Base-by-base conservation (phyloP, 768 basidiomycete species). In the Rhizopogon rudus region DNA sequence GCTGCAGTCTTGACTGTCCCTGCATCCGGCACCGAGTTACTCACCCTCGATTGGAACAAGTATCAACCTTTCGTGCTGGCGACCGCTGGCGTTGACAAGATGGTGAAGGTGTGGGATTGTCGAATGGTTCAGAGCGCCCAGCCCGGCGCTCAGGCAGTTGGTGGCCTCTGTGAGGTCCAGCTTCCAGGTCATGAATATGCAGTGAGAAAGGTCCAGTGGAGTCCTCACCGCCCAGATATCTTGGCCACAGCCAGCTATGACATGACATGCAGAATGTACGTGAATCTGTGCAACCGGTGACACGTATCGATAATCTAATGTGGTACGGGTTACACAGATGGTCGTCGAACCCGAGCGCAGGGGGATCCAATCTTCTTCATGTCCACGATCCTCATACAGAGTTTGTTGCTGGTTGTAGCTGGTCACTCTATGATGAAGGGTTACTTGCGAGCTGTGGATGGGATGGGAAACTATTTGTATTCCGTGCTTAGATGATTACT, bases 211-310 rank as follows among this genome's bases (percentile, higher is more conserved):
- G 81, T 96, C 3, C 88, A 91, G 59, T 96, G 93, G 93, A 86
- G 87, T 66, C 90, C 90, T 40, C 89, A 92, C 73, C 75, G 79
- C 28, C 73, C 84, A 4, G 86, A 90, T 57, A 63, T 90, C 13
- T 73, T 91, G 22, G 86, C 87, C 16, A 81, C 79, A 35, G 80
- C 82, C 40, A 87, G 88, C 63, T 95, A 98, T 71, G 96, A 98
- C 66, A 98, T 98, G 96, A 93, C 93, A 1, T 93, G 88, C 70
- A 78, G 92, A 68, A 78, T 95, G 88, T 97, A 76, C 67, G 87
- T 80, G 31, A 10, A 49, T 51, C 57, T 41, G n/a, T 41, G 20
- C 55, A 42, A 39, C 50, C 45, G 17, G 52, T 44, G n/a, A 44
- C 16, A 37, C 29, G 20, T 16, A 17, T 7, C 40, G 55, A 43